Conservation (phyloP, 176 grass and related monocot genomes). For the Cenchrus fungigraminus region DNA sequence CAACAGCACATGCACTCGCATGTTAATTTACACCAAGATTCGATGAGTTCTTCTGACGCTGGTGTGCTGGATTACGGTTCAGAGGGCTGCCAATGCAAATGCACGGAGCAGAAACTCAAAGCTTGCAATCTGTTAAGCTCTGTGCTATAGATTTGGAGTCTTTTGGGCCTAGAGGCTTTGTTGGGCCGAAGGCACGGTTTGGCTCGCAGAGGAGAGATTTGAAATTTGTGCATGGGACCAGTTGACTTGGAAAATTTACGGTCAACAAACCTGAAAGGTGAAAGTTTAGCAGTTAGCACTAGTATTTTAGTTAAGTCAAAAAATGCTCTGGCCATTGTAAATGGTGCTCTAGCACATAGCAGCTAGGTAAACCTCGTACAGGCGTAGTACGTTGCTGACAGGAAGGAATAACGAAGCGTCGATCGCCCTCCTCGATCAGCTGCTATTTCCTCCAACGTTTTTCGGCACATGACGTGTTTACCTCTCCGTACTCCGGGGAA, state of each 20-base stretch:
- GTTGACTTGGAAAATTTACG: background rate
- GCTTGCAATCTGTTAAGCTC: background rate
- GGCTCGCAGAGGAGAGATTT: background rate
- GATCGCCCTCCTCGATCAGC: background rate
- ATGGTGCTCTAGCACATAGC: background rate
- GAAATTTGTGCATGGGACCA: background rate
- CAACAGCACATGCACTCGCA: slow-evolving; percentile 1
- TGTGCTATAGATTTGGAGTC: background rate
- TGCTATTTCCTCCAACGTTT: background rate
- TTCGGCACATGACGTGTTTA: background rate
- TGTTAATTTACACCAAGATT: background rate
- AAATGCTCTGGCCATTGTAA: background rate
- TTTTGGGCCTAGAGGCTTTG: background rate
- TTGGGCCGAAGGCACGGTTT: background rate
- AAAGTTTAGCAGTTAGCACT: background rate
- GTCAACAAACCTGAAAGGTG: background rate
- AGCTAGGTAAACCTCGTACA: background rate
- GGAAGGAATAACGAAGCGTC: background rate
- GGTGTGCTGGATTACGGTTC: background rate
- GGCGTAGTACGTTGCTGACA: background rate
- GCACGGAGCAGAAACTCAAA: background rate
- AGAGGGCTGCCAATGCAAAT: background rate
- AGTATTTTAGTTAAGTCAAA: background rate
- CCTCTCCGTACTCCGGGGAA: background rate
- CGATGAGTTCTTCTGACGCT: background rate